Conservation (phyloP, 257 asterid species). For the Nicotiana tabacum region DNA sequence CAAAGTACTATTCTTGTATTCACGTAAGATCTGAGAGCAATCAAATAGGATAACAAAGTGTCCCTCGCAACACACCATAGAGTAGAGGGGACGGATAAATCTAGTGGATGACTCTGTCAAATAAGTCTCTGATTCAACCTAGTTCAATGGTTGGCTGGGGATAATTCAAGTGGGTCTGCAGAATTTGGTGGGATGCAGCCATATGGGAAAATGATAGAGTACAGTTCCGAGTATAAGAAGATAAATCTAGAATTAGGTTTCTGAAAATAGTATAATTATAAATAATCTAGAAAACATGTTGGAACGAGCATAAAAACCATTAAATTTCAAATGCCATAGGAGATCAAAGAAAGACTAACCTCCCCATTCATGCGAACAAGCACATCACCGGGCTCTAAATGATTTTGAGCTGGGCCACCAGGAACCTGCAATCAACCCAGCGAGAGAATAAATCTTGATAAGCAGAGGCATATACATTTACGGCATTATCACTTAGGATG, state of each 20-base stretch:
- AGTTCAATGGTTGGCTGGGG: background rate
- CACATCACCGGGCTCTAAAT: constrained; percentile 97
- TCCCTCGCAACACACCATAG: background rate
- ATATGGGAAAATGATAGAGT: background rate
- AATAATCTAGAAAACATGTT: constrained; percentile 8
- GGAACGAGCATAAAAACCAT: background rate
- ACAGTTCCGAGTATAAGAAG: background rate
- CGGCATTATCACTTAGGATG: constrained; percentile 7
- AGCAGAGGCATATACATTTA: background rate
- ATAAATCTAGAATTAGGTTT: background rate
- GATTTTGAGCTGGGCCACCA: constrained; percentile 89
- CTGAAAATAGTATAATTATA: background rate
- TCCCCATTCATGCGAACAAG: constrained; percentile 86
- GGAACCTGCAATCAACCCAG: constrained; percentile 67
- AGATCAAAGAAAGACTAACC: constrained; percentile 38
- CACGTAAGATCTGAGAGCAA: background rate
- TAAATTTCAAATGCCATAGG: background rate
- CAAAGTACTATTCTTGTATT: background rate
- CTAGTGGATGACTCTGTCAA: background rate
- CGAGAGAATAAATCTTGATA: background rate
- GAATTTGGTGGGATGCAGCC: background rate
- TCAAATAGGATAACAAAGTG: background rate
- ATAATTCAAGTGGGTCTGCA: background rate
- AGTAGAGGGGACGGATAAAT: background rate
- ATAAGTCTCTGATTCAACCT: constrained; percentile 1